phyloP scores from a whole-genome alignment of 2,329 filamentous ascomycete species.

The Lojkania enalia region DNA sequence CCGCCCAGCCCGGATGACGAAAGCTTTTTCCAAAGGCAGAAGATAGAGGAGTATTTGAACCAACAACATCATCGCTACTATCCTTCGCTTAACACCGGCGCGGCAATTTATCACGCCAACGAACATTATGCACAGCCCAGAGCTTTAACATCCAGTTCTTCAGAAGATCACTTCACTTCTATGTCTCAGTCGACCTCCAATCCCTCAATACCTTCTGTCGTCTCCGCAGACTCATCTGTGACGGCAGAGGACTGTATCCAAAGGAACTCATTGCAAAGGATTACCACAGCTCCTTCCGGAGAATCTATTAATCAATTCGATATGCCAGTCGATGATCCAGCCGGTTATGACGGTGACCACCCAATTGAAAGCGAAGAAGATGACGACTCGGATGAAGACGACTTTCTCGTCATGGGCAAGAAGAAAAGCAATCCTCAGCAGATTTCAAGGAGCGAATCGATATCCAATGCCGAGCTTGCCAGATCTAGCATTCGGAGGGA shows the following conservation, averaged over 20 bases:
- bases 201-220: slow-evolving; percentile 55
- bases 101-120: slow-evolving; percentile 34
- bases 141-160: slow-evolving; percentile 49
- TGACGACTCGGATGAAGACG: slow-evolving; percentile 47
- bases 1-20: slow-evolving; percentile 55
- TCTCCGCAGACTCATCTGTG: slow-evolving; percentile 52
- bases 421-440: slow-evolving; percentile 40
- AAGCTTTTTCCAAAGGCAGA: slow-evolving; percentile 28
- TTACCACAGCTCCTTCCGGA: slow-evolving; percentile 33
- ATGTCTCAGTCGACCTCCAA: slow-evolving; percentile 56
- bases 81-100: slow-evolving; percentile 47
- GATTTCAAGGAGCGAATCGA: slow-evolving; percentile 41
- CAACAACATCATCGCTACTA: slow-evolving; percentile 28
- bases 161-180: slow-evolving; percentile 52
- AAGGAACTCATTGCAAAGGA: slow-evolving; percentile 21
- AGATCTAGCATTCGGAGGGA: slow-evolving; percentile 31
- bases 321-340: slow-evolving; percentile 35
- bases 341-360: slow-evolving; percentile 46
- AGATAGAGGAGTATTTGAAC: slow-evolving; percentile 34
- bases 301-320: slow-evolving; percentile 41
- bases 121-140: slow-evolving; percentile 23
- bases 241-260: slow-evolving; percentile 41
- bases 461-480: slow-evolving; percentile 43
- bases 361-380: slow-evolving; percentile 48
- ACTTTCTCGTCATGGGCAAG: slow-evolving; percentile 44